Percentiles rank a stretch among this genome's conserved stretches.
These are phyloP conservation scores for Pichia paraexigua DNA, from an alignment of 805 yeast genomes.

Conservation along the genomic window DNA sequence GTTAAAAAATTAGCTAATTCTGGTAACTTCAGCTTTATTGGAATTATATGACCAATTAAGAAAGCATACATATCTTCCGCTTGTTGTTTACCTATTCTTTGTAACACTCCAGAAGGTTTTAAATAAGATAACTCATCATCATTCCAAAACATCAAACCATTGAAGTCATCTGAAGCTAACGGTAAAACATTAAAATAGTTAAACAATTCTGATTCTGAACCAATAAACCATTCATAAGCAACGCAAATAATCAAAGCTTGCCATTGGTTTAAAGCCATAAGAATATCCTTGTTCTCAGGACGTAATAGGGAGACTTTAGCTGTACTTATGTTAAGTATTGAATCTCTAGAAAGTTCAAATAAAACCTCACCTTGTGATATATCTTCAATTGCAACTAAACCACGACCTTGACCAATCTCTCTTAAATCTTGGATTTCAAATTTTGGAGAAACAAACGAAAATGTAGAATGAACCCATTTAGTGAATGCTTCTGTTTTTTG, in stretches of 20 bases:
- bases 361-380: slow-evolving; percentile 56
- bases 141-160: slow-evolving; percentile 76
- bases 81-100: slow-evolving; percentile 61
- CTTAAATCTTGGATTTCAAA: slow-evolving; percentile 57
- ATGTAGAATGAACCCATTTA: slow-evolving; percentile 37
- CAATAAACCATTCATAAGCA: slow-evolving; percentile 48
- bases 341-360: slow-evolving; percentile 58
- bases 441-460: slow-evolving; percentile 45
- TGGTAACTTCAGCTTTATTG: slow-evolving; percentile 30
- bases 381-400: slow-evolving; percentile 55
- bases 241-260: slow-evolving; percentile 64
- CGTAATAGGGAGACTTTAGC: slow-evolving; percentile 34
- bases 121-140: slow-evolving; percentile 49
- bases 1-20: slow-evolving; percentile 32
- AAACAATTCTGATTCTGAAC: slow-evolving; percentile 50
- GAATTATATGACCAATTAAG: slow-evolving; percentile 31
- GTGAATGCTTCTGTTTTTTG: slow-evolving; percentile 34
- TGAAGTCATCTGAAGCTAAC: slow-evolving; percentile 29
- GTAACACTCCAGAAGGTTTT: slow-evolving; percentile 62
- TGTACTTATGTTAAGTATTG: slow-evolving; percentile 52
- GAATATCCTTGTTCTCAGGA: slow-evolving; percentile 28
- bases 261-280: slow-evolving; percentile 58
- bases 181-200: slow-evolving; percentile 73
- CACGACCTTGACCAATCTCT: slow-evolving; percentile 61
- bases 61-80: slow-evolving; percentile 54